Evolutionary conservation across 2,329 filamentous ascomycete genomes (phyloP).

Genomic region (Colletotrichum siamense): DNA sequence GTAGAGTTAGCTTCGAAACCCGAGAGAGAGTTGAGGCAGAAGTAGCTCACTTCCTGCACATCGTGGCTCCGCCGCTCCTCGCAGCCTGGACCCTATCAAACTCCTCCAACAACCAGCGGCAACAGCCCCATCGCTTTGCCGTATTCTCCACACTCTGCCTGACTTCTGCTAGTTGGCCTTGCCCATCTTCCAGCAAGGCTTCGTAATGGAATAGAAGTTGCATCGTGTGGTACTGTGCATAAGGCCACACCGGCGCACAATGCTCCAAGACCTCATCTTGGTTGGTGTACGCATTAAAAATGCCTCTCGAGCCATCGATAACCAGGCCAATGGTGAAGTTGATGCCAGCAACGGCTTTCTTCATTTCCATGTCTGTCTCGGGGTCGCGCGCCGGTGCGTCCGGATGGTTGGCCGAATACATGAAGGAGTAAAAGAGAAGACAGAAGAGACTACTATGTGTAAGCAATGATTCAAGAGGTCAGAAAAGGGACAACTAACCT

Average conservation of each 20-base stretch:
- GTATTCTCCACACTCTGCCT: slow-evolving; percentile 39
- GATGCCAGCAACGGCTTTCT: slow-evolving; percentile 39
- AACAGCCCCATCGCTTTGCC: slow-evolving; percentile 38
- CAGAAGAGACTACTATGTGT: slow-evolving; percentile 32
- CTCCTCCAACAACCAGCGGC: slow-evolving; percentile 24
- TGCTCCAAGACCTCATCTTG: slow-evolving; percentile 34
- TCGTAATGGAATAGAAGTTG: slow-evolving; percentile 37
- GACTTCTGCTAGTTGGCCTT: slow-evolving; percentile 36
- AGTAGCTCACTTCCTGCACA: slow-evolving; percentile 6
- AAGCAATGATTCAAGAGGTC: not conserved
- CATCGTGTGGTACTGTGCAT: slow-evolving; percentile 38
- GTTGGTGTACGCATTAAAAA: slow-evolving; percentile 36
- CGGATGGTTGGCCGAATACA: slow-evolving; percentile 29
- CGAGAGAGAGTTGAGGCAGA: not conserved
- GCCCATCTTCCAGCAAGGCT: slow-evolving; percentile 35
- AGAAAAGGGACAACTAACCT: slow-evolving; percentile 24
- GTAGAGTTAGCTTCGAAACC: not conserved
- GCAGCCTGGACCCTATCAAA: slow-evolving; percentile 14
- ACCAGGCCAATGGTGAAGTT: slow-evolving; percentile 42
- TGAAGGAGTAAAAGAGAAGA: slow-evolving; percentile 37
- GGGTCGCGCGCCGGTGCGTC: slow-evolving; percentile 19
- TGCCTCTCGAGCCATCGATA: slow-evolving; percentile 38
- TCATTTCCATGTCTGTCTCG: slow-evolving; percentile 31
- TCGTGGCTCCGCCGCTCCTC: not conserved
- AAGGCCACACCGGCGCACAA: slow-evolving; percentile 38